Evolutionary conservation across 352 stramenopile species (phyloP), one percentile per base, ranked within the genome.

Genomic region (Thalassiosira ordinaria): DNA sequence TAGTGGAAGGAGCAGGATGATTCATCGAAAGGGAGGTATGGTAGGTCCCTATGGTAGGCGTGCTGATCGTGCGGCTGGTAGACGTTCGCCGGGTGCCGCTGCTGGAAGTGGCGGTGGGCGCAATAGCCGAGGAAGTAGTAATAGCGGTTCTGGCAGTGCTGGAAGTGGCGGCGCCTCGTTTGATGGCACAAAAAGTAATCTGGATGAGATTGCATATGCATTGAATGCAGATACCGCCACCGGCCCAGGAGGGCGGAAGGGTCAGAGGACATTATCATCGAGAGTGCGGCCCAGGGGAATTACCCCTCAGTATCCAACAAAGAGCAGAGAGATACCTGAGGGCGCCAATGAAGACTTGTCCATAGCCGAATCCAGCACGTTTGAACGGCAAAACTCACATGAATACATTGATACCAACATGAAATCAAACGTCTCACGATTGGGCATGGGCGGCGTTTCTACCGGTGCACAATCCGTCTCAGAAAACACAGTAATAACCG

Each of bases 171-270:
- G 26, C n/a, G 16, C 24, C 18, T 63, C 46, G 20, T 22, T 64
- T 39, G 62, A 63, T 24, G 44, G 18, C 4, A 52, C 35, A 27
- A 29, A 52, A 20, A 76, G 46, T 13, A 69, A 62, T 44, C 53
- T 84, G n/a, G 76, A 84, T 39, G 76, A 84, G 51, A 84, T 79
- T 53, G 68, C 41, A 6, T 84, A 68, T 44, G 68, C 62, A 6
- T 22, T 79, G 11, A 84, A 84, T 72, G 33, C 68, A 11, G 76
- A 75, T 57, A 47, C 20, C 18, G 37, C 46, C 27, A 16, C 26
- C 26, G 37, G 51, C 55, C 14, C 51, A 56, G 35, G 33, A 56
- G 46, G 16, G 29, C 56, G 33, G 31, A 16, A 57, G 22, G 18
- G 14, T 56, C n/a, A 27, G 27, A 27, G 13, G 18, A 22, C 13